Evolutionary conservation across 2,329 filamentous ascomycete genomes (phyloP).

Genomic region (Fusarium paranaense): DNA sequence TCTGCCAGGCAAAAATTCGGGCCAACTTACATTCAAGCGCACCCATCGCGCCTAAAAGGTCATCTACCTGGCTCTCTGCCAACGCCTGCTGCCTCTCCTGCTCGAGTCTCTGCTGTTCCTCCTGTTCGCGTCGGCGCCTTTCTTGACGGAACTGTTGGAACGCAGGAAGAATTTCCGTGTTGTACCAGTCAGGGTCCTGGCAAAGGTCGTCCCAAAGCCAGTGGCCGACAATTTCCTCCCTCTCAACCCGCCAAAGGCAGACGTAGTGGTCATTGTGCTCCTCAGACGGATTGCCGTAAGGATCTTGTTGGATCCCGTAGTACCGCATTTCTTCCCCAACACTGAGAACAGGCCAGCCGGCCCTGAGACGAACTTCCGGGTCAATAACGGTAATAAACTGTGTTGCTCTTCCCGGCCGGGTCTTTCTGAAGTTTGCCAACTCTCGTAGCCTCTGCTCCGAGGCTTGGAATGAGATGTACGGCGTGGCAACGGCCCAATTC

Average conservation of each 20-base stretch:
- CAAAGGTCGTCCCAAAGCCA: constrained; percentile 7
- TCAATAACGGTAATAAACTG: not conserved
- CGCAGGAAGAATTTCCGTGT: not conserved
- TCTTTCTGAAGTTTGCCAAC: not conserved
- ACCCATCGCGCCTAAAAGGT: not conserved
- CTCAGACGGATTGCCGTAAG: not conserved
- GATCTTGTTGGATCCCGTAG: not conserved
- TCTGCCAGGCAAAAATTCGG: not conserved
- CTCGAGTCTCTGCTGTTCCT: not conserved
- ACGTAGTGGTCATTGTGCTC: not conserved
- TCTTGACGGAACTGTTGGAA: not conserved
- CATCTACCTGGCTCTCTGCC: not conserved
- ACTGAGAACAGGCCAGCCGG: not conserved
- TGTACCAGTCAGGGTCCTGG: not conserved
- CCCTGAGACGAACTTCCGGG: not conserved
- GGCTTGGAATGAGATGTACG: constrained; percentile 7
- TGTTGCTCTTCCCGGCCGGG: not conserved
- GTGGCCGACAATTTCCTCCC: not conserved
- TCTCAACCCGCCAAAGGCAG: not conserved
- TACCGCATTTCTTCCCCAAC: not conserved
- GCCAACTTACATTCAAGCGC: not conserved
- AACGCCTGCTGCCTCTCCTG: not conserved
- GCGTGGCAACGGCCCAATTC: not conserved
- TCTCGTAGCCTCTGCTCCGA: not conserved
- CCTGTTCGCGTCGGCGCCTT: not conserved